Evolutionary conservation across 1,284 basidiomycete species (phyloP).

Genomic region (Leccinum olivaceoglutinosum): DNA sequence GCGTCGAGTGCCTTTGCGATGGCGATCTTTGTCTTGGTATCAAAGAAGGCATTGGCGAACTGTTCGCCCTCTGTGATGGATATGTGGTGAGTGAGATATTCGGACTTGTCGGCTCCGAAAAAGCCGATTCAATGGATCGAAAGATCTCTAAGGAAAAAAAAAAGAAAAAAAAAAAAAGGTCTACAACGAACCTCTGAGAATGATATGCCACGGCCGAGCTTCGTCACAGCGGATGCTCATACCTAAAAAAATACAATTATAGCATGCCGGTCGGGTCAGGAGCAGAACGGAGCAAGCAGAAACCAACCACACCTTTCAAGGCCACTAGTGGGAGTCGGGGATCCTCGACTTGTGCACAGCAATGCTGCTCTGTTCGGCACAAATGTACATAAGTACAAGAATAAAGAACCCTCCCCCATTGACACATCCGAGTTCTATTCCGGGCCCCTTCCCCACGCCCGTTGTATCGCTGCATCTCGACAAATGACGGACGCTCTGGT

Average conservation of each 20-base stretch:
- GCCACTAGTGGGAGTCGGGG: too few relatives aligned
- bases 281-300: too few relatives aligned
- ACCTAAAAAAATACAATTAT: too few relatives aligned
- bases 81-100: slow-evolving; percentile 4
- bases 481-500: background rate
- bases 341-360: too few relatives aligned
- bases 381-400: background rate
- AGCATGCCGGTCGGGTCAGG: too few relatives aligned
- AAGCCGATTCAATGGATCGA: background rate
- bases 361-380: background rate
- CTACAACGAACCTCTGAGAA: slow-evolving; percentile 71
- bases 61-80: slow-evolving; percentile 87
- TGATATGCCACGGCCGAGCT: slow-evolving; percentile 49
- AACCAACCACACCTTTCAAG: too few relatives aligned
- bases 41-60: slow-evolving; percentile 99
- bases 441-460: background rate
- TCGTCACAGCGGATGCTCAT: too few relatives aligned
- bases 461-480: background rate
- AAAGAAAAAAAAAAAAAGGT: background rate
- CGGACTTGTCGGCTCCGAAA: slow-evolving; percentile 11
- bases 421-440: background rate
- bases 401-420: background rate
- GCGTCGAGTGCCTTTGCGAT: slow-evolving; percentile 97
- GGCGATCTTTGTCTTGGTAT: slow-evolving; percentile 99
- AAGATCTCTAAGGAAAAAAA: background rate